Conservation (phyloP, 805 yeast genomes). For the Ogataea saltuana region DNA sequence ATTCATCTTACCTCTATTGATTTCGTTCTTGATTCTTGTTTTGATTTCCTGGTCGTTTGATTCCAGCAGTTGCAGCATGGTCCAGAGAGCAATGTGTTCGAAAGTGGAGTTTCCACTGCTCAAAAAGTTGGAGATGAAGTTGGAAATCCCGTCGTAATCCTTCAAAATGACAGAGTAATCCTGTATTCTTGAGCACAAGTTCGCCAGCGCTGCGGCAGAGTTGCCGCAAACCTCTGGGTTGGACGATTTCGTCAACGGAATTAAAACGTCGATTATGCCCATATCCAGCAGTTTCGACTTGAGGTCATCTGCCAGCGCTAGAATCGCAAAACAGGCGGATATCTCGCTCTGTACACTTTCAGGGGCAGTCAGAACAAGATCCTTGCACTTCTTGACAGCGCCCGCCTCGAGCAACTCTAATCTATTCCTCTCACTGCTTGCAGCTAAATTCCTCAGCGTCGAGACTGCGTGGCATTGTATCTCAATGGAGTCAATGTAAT, state of each 20-base stretch:
- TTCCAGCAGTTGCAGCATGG: slow-evolving; percentile 88
- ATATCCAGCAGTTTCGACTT: slow-evolving; percentile 80
- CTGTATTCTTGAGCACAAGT: slow-evolving; percentile 85
- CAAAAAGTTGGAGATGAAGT: slow-evolving; percentile 78
- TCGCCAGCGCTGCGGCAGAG: slow-evolving; percentile 97
- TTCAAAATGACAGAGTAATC: slow-evolving; percentile 78
- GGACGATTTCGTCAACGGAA: slow-evolving; percentile 84
- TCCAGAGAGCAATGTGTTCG: slow-evolving; percentile 98
- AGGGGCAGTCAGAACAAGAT: slow-evolving; percentile 81
- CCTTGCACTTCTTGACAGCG: slow-evolving; percentile 91
- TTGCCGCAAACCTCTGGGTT: slow-evolving; percentile 97
- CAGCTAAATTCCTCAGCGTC: slow-evolving; percentile 92
- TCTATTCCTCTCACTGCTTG: slow-evolving; percentile 90
- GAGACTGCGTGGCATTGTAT: slow-evolving; percentile 98
- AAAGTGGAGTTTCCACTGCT: slow-evolving; percentile 87
- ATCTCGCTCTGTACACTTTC: slow-evolving; percentile 93
- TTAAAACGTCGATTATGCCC: slow-evolving; percentile 82
- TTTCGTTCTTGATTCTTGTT: slow-evolving; percentile 34
- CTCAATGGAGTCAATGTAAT: slow-evolving; percentile 87
- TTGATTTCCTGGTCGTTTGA: slow-evolving; percentile 70
- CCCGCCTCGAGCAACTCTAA: slow-evolving; percentile 91
- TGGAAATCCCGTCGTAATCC: slow-evolving; percentile 88
- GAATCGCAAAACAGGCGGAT: slow-evolving; percentile 94
- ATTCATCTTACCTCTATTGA: slow-evolving; percentile 35
- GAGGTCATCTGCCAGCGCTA: slow-evolving; percentile 94